Conservation (phyloP, 176 grass and related monocot species). For the Phoenix dactylifera region DNA sequence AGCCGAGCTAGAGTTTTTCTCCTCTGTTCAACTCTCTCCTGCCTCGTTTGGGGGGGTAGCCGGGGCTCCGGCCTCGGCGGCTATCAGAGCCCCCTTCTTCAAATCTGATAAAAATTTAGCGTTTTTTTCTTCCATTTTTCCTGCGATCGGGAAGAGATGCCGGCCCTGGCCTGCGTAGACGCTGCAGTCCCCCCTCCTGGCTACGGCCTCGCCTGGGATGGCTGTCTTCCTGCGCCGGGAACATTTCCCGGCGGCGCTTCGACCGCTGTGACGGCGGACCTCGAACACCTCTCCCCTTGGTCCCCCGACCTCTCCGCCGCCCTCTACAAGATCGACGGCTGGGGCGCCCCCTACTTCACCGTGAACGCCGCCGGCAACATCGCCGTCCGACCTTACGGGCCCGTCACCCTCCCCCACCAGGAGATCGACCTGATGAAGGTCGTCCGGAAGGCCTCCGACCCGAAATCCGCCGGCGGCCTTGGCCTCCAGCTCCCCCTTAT, state of each 20-base stretch:
- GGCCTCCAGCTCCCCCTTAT: background rate
- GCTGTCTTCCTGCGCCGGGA: background rate
- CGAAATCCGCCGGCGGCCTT: background rate
- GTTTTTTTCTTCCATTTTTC: too few relatives aligned
- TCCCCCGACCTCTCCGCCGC: background rate
- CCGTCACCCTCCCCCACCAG: background rate
- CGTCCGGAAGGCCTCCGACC: background rate
- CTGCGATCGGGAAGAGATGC: too few relatives aligned
- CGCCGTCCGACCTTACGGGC: background rate
- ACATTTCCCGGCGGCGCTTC: background rate
- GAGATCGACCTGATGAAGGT: constrained; percentile 3
- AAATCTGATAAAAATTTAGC: background rate
- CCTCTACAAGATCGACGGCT: background rate
- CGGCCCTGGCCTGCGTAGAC: background rate
- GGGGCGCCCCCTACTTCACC: too few relatives aligned
- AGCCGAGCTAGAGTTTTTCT: too few relatives aligned
- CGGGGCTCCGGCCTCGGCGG: constrained; percentile 99
- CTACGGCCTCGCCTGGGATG: background rate
- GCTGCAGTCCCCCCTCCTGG: background rate
- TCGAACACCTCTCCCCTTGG: background rate
- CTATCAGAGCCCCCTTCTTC: constrained; percentile 94
- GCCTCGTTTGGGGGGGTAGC: constrained; percentile 56
- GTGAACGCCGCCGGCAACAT: background rate
- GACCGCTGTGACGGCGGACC: background rate
- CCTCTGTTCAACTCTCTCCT: too few relatives aligned